Evolutionary conservation across 2,329 filamentous ascomycete species (phyloP).

Genomic region (Rutstroemia sp.): DNA sequence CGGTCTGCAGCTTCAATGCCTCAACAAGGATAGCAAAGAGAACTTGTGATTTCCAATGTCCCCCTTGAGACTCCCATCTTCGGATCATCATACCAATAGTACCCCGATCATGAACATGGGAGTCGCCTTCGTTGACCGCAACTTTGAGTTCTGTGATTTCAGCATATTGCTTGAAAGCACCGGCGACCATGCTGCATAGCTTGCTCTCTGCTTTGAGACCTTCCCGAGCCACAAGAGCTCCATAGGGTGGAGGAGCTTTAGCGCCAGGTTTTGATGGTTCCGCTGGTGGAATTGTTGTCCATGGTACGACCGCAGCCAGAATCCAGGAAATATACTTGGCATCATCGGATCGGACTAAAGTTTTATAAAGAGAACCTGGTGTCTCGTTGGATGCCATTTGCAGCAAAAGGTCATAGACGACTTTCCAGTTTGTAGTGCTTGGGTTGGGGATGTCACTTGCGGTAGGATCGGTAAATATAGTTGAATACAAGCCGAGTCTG

Average conservation of each 20-base stretch:
- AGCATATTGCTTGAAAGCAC: constrained; percentile 52
- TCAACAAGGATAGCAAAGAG: constrained; percentile 62
- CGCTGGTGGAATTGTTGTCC: constrained; percentile 46
- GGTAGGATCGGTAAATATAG: constrained; percentile 65
- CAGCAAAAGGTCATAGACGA: constrained; percentile 57
- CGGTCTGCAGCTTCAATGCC: constrained; percentile 35
- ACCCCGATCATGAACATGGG: constrained; percentile 48
- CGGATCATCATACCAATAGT: constrained; percentile 68
- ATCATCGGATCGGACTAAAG: constrained; percentile 55
- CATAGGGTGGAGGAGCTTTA: constrained; percentile 50
- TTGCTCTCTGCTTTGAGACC: constrained; percentile 77
- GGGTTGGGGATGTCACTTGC: constrained; percentile 45
- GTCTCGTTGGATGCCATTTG: constrained; percentile 38
- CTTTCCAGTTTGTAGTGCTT: constrained; percentile 51
- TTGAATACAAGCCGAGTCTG: constrained; percentile 58
- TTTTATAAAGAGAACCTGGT: constrained; percentile 41
- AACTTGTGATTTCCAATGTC: constrained; percentile 65
- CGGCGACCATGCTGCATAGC: constrained; percentile 58
- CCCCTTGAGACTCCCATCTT: constrained; percentile 54
- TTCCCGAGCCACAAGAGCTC: constrained; percentile 61
- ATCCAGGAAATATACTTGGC: constrained; percentile 71
- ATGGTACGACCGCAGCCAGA: constrained; percentile 67
- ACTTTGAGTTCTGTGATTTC: constrained; percentile 58
- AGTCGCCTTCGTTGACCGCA: constrained; percentile 39
- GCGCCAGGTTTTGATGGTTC: constrained; percentile 31